A percentile compares a stretch with the other conserved stretches of the same genome.
Conservation (phyloP, 2,329 filamentous ascomycete genomes). For the Trichoderma simmonsii region DNA sequence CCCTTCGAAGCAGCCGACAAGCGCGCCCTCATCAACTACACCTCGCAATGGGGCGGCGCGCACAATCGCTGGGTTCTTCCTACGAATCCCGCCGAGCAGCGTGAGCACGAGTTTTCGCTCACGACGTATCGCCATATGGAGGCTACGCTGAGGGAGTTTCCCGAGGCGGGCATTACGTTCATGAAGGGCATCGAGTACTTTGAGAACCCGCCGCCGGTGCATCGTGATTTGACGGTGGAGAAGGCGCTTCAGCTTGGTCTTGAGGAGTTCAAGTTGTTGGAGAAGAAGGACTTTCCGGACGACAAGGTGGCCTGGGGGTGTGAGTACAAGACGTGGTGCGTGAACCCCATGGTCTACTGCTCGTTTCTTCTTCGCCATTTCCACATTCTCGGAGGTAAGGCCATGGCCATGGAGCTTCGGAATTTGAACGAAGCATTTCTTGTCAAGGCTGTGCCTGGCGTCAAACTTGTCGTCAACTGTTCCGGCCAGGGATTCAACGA, state of each 20-base stretch:
- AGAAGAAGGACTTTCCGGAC: slow-evolving; percentile 34
- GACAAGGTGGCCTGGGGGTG: slow-evolving; percentile 39
- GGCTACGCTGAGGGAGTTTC: slow-evolving; percentile 27
- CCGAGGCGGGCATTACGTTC: slow-evolving; percentile 46
- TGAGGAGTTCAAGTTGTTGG: slow-evolving; percentile 37
- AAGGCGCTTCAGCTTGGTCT: slow-evolving; percentile 24
- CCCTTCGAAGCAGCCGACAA: slow-evolving; percentile 45
- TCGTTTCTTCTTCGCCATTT: slow-evolving; percentile 40
- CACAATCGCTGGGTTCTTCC: slow-evolving; percentile 46
- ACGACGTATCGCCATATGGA: slow-evolving; percentile 44
- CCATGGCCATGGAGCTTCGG: not conserved
- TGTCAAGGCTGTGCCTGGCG: slow-evolving; percentile 27
- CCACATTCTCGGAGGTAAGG: slow-evolving; percentile 28
- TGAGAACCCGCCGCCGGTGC: slow-evolving; percentile 38
- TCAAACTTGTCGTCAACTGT: slow-evolving; percentile 43
- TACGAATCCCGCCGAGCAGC: slow-evolving; percentile 30
- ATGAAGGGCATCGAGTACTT: slow-evolving; percentile 48
- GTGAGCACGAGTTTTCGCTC: slow-evolving; percentile 44
- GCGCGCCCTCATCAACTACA: slow-evolving; percentile 43
- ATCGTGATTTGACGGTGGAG: slow-evolving; percentile 33
- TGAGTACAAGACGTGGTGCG: slow-evolving; percentile 48
- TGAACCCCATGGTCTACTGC: slow-evolving; percentile 52
- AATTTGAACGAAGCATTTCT: slow-evolving; percentile 37
- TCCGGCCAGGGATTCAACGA: slow-evolving; percentile 46
- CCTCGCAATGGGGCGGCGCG: slow-evolving; percentile 51